A percentile compares a stretch with the other conserved stretches of the same genome.
phyloP scores from a whole-genome alignment of 306 rosid species.

The Vicia villosa region DNA sequence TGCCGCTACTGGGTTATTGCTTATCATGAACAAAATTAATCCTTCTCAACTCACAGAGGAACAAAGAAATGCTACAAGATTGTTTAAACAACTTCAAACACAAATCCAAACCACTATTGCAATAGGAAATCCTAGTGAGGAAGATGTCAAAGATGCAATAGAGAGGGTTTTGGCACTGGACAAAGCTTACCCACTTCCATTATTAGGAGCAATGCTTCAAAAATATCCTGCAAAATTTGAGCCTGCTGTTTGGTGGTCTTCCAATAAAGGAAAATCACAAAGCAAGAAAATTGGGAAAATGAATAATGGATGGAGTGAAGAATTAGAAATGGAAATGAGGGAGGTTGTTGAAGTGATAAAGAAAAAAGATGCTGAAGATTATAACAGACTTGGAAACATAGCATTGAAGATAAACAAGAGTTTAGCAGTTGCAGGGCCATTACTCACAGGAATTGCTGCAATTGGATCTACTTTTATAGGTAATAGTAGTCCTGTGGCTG shows the following conservation, averaged over 20 bases:
- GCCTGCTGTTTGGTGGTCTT: slow-evolving; percentile 88
- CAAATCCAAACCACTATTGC: slow-evolving; percentile 49
- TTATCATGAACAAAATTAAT: slow-evolving; percentile 69
- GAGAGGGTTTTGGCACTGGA: slow-evolving; percentile 68
- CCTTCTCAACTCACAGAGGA: slow-evolving; percentile 89
- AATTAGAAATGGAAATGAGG: slow-evolving; percentile 56
- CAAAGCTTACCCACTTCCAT: slow-evolving; percentile 78
- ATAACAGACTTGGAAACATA: slow-evolving; percentile 65
- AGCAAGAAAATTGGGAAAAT: neutral
- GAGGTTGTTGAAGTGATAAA: slow-evolving; percentile 57
- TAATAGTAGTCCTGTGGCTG: slow-evolving; percentile 28
- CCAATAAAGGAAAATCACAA: neutral
- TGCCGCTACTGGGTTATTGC: slow-evolving; percentile 65
- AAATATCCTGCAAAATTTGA: slow-evolving; percentile 60
- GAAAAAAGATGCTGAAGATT: slow-evolving; percentile 65
- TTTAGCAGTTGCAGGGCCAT: slow-evolving; percentile 70
- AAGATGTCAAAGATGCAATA: slow-evolving; percentile 52
- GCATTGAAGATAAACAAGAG: slow-evolving; percentile 59
- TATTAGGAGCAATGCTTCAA: slow-evolving; percentile 78
- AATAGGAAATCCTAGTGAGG: slow-evolving; percentile 34
- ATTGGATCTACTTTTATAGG: slow-evolving; percentile 52
- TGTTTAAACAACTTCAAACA: slow-evolving; percentile 53
- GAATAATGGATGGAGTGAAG: slow-evolving; percentile 65
- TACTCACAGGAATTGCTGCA: slow-evolving; percentile 71
- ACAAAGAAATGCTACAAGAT: slow-evolving; percentile 68